These are phyloP conservation scores for Fistulinella cinereoalba DNA, from an alignment of 1,284 basidiomycete genomes.

Conservation along the genomic window DNA sequence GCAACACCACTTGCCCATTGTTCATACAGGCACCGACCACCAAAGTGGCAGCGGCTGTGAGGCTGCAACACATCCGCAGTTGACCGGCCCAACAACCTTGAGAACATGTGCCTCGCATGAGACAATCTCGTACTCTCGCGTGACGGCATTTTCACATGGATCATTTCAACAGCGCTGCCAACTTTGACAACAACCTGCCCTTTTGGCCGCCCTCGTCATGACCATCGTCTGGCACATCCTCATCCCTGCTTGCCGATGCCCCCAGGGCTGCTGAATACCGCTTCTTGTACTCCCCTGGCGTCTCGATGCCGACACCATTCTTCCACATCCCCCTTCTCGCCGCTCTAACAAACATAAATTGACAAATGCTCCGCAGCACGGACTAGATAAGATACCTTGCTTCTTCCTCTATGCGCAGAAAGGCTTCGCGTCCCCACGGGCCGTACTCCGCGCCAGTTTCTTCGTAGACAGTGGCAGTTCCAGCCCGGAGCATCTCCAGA, in stretches of 20 bases:
- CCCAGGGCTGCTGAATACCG: slow-evolving; percentile 43
- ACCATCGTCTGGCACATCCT: background rate
- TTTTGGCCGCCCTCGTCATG: background rate
- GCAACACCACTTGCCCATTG: no score
- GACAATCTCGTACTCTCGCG: no score
- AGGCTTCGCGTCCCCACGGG: slow-evolving; percentile 58
- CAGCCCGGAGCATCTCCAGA: slow-evolving; percentile 74
- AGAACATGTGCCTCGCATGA: background rate
- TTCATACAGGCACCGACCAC: no score
- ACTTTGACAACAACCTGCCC: slow-evolving; percentile 7
- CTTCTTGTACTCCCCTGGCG: slow-evolving; percentile 78
- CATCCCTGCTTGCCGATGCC: slow-evolving; percentile 3
- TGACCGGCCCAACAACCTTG: background rate
- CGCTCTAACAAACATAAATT: slow-evolving; percentile 36
- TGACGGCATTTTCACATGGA: background rate
- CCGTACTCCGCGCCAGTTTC: slow-evolving; percentile 80
- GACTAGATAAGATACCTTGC: slow-evolving; percentile 52
- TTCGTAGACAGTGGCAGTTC: slow-evolving; percentile 73
- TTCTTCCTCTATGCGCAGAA: slow-evolving; percentile 54
- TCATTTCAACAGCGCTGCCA: slow-evolving; percentile 10
- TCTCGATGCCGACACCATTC: slow-evolving; percentile 55
- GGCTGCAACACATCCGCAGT: background rate
- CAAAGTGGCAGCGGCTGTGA: background rate
- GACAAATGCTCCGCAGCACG: background rate
- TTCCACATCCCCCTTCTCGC: slow-evolving; percentile 73